Conservation (phyloP, 352 stramenopile species). For the Phytopythium kandeliae region DNA sequence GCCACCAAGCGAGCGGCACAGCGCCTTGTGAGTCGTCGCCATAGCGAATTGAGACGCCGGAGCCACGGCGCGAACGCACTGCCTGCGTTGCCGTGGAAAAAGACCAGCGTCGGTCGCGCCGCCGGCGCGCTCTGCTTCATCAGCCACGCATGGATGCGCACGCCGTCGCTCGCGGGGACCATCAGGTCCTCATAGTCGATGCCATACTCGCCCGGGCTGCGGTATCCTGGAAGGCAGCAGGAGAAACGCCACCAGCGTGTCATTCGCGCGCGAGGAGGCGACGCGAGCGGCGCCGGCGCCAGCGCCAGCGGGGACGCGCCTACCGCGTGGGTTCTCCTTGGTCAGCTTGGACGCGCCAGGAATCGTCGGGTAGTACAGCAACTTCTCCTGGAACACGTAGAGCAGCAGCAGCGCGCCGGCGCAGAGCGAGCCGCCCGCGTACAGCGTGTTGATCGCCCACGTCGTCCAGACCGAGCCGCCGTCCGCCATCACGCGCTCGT, state of each 20-base stretch:
- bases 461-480: conserved; percentile 28
- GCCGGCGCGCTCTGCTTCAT: conserved; percentile 76
- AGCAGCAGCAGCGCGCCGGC: conserved; percentile 60
- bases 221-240: conserved; percentile 55
- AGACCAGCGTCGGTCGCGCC: conserved; percentile 85
- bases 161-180: conserved; percentile 79
- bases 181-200: conserved; percentile 90
- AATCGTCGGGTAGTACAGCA: conserved; percentile 82
- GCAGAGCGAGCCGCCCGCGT: conserved; percentile 55
- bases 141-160: conserved; percentile 90
- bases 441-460: conserved; percentile 61
- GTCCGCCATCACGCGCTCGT: neutral
- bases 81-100: conserved; percentile 95
- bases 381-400: conserved; percentile 77
- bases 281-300: too few species aligned
- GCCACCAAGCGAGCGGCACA: neutral
- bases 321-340: conserved; percentile 73
- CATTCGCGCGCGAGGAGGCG: neutral
- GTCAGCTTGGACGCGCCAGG: conserved; percentile 74
- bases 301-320: neutral
- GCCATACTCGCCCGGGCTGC: conserved; percentile 76
- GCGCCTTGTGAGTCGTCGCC: neutral
- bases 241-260: conserved; percentile 2
- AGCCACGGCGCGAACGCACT: conserved; percentile 33
- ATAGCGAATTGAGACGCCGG: neutral